Evolutionary conservation across 768 basidiomycete species (phyloP), one percentile per base, ranked within the genome.

Genomic region (Tephrocybe sp.): DNA sequence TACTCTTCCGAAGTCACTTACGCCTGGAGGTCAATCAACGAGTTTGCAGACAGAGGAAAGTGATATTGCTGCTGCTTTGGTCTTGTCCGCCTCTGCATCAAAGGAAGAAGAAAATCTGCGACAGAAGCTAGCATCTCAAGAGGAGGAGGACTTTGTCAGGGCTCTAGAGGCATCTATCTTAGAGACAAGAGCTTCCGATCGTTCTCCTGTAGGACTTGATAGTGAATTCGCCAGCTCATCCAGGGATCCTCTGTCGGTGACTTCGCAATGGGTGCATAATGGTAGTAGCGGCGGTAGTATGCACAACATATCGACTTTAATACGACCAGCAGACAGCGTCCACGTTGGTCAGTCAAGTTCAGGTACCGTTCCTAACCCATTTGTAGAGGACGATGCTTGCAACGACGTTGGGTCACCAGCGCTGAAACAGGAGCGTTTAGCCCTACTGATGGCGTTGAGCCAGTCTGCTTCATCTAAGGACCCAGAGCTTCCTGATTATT

Each of bases 121-220:
- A 40, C 66, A 70, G 19, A 67, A 69, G 40, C 51, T 76, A 15
- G 58, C 53, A 5, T 62, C 53, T 47, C 74, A 76, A 54, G 87
- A 90, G 60, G 85, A 88, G 49, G 81, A 82, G 25, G 84, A 89
- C 35, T 69, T 90, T 12, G 79, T 79, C 18, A 73, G 73, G 53
- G 89, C 87, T 0, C 56, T 91, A 49, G 75, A 80, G 55, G 76
- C 76, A 51, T 86, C 84, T 1, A 53, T 74, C 57, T 39, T 47
- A 24, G 49, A 54, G 32, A 35, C 51, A 11, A 30, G 24, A 27
- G 18, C 12, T 38, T 22, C 37, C 4, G 38, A 11, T 11, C 31
- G 13, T 46, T 21, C 30, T 26, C 36, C 53, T 55, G 6, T 47
- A 39, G 18, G 45, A 30, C 31, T 45, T 36, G 9, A 47, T n/a